Evolutionary conservation across 441 rosid genomes (phyloP), one percentile per base, ranked within the genome.

Genomic region (Populus trichocarpa): DNA sequence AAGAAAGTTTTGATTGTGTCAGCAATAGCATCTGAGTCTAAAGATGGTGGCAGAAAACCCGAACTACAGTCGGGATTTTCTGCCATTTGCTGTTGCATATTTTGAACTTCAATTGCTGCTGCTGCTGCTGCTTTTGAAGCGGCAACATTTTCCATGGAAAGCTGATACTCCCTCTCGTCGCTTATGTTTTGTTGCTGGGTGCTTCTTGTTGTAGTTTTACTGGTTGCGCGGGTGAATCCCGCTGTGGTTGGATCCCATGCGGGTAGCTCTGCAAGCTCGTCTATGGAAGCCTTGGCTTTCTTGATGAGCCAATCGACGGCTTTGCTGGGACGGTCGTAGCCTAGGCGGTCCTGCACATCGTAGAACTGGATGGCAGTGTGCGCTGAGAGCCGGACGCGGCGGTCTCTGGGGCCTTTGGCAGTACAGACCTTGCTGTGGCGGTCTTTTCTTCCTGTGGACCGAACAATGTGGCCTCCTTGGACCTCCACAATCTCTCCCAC

Each of bases 381-480:
- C 26, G 98, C 97, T 0, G 98, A 89, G 74, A 95, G 97, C 16
- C 98, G 93, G 42, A 95, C 97, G 32, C 98, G 97, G 70, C 98
- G 89, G 90, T 95, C 97, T 71, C 98, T 85, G 23, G 97, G 94
- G 11, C 98, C 98, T 84, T 95, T 95, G 2, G 98, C 92, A 0
- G 98, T 93, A 77, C 94, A 95, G 9, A 95, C 98, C 82, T 95
- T 95, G 83, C 97, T 95, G 82, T 95, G 98, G 20, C 95, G 89
- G 84, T 95, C 98, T 84, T 93, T 95, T 57, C 87, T 84, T 50
- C 97, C 97, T 0, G 89, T 93, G 28, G 98, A 86, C 53, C 95
- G 85, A 8, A 95, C 88, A 91, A 95, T 95, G 97, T 89, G 97
- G 70, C 97, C 98, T 57, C 97, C 98, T 86, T 95, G 88, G 11